Evolutionary conservation across 352 stramenopile genomes (phyloP).

Genomic region (Globisporangium lucens): DNA sequence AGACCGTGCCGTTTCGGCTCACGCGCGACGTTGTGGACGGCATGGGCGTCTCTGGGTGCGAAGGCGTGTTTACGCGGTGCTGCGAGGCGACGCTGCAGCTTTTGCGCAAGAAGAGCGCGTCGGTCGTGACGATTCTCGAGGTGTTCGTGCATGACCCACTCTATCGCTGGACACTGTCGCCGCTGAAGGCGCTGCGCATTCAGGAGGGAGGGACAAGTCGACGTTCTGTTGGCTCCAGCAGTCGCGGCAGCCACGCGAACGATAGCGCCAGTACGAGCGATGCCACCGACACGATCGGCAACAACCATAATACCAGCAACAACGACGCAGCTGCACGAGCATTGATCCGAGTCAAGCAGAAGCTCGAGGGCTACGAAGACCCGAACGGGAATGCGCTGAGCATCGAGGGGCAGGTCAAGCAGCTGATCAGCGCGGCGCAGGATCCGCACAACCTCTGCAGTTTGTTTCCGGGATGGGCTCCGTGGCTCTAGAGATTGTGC

Average conservation of each 20-base stretch:
- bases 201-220: slow-evolving; percentile 53
- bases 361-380: slow-evolving; percentile 98
- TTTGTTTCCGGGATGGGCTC: slow-evolving; percentile 95
- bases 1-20: slow-evolving; percentile 99
- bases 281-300: background rate
- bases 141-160: slow-evolving; percentile 99
- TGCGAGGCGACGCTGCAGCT: slow-evolving; percentile 93
- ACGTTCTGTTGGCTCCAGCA: slow-evolving; percentile 12
- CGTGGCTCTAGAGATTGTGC: slow-evolving; percentile 83
- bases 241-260: slow-evolving; percentile 21
- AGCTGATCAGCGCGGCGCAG: slow-evolving; percentile 95
- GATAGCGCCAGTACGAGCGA: slow-evolving; percentile 9
- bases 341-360: slow-evolving; percentile 96
- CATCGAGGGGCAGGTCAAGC: slow-evolving; percentile 98
- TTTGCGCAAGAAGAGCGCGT: slow-evolving; percentile 91
- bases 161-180: slow-evolving; percentile 96
- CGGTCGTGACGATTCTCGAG: slow-evolving; percentile 98
- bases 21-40: slow-evolving; percentile 99
- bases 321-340: slow-evolving; percentile 91
- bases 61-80: slow-evolving; percentile 94
- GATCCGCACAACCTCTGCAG: slow-evolving; percentile 95
- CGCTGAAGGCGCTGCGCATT: slow-evolving; percentile 84
- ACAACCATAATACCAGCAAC: slow-evolving; percentile 20
- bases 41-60: slow-evolving; percentile 96
- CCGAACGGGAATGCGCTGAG: slow-evolving; percentile 94